Conservation (phyloP, 2,329 filamentous ascomycete species). For the Mycosphaerella sp. region DNA sequence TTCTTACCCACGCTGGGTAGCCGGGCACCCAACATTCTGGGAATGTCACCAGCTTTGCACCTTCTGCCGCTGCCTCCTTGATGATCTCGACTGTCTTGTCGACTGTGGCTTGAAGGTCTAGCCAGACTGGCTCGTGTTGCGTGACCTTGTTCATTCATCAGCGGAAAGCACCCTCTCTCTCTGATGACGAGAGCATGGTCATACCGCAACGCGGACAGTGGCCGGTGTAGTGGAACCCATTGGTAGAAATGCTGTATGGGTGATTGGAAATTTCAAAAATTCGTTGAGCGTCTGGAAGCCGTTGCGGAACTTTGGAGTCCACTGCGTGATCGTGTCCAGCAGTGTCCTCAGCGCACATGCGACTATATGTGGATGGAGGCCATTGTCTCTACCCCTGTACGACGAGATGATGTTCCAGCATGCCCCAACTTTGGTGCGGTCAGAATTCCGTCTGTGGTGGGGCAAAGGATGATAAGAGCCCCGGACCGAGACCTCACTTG, state of each 20-base stretch:
- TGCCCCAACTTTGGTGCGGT: not conserved
- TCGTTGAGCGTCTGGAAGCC: not conserved
- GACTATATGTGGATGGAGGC: not conserved
- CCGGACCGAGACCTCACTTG: not conserved
- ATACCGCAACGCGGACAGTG: slow-evolving; percentile 23
- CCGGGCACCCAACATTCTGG: slow-evolving; percentile 44
- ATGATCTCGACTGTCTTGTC: slow-evolving; percentile 54
- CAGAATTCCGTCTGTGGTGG: slow-evolving; percentile 3
- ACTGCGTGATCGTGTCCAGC: not conserved
- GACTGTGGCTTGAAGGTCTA: slow-evolving; percentile 51
- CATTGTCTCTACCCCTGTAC: not conserved
- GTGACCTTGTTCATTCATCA: slow-evolving; percentile 42
- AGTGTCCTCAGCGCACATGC: not conserved
- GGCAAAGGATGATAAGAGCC: not conserved
- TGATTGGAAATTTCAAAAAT: not conserved
- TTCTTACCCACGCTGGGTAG: slow-evolving; percentile 15
- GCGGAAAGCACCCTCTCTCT: too few relatives aligned
- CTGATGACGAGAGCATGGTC: not conserved
- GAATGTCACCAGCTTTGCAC: slow-evolving; percentile 49
- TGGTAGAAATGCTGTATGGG: not conserved
- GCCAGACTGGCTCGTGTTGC: slow-evolving; percentile 55
- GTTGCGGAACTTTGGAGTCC: not conserved
- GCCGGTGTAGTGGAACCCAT: slow-evolving; percentile 13
- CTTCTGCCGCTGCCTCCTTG: slow-evolving; percentile 47
- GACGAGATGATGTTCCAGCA: not conserved